phyloP scores from a whole-genome alignment of 1,284 basidiomycete species.

The Leccinum ponderosum region DNA sequence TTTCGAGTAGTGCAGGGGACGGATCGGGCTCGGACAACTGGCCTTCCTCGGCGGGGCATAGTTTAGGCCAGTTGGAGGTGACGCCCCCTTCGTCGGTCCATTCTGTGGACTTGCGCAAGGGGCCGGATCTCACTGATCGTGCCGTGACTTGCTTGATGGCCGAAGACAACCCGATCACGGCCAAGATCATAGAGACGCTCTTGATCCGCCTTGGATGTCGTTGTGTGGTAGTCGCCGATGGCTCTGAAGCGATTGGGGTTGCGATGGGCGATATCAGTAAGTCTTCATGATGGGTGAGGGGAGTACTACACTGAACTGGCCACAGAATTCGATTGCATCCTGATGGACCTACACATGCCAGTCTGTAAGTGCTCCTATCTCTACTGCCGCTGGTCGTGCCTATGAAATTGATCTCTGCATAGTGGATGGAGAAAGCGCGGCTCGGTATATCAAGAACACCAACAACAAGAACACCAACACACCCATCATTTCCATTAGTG shows the following conservation, averaged over 20 bases:
- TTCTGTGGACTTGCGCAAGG: slow-evolving; percentile 72
- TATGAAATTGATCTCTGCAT: slow-evolving; percentile 5
- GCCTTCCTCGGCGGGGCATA: slow-evolving; percentile 58
- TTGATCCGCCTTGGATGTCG: slow-evolving; percentile 91
- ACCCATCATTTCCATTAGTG: slow-evolving; percentile 89
- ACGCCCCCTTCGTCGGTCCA: slow-evolving; percentile 79
- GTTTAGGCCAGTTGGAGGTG: slow-evolving; percentile 50
- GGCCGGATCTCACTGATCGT: slow-evolving; percentile 70
- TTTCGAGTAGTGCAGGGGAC: slow-evolving; percentile 72
- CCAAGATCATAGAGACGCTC: slow-evolving; percentile 93
- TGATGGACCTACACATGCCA: slow-evolving; percentile 91
- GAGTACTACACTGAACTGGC: slow-evolving; percentile 15
- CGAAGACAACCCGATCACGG: slow-evolving; percentile 97
- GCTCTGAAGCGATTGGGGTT: slow-evolving; percentile 94
- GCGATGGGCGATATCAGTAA: slow-evolving; percentile 95
- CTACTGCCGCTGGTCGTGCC: not conserved
- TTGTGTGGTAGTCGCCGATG: slow-evolving; percentile 92
- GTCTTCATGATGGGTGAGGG: slow-evolving; percentile 34
- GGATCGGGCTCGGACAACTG: slow-evolving; percentile 76
- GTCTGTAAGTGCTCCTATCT: slow-evolving; percentile 58
- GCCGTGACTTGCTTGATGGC: slow-evolving; percentile 91
- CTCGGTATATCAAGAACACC: slow-evolving; percentile 91
- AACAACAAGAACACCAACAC: slow-evolving; percentile 87
- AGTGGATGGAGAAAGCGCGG: slow-evolving; percentile 92
- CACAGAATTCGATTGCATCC: slow-evolving; percentile 83